Base-by-base conservation (phyloP, 2,329 filamentous ascomycete species). In the Colletotrichum limetticola region DNA sequence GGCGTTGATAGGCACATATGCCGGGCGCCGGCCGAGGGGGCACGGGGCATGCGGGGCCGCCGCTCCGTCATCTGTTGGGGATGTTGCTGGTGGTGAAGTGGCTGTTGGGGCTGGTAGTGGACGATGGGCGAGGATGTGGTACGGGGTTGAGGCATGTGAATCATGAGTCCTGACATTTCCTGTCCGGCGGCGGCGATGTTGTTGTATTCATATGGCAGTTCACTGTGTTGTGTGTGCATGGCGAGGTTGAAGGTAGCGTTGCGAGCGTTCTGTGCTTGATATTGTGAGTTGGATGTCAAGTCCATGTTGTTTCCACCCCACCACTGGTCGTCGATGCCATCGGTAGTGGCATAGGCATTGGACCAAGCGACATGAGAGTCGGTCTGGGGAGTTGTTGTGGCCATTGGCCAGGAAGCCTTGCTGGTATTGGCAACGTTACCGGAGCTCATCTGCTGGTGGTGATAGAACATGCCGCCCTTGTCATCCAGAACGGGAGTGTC, bases 11-110 rank as follows among this genome's bases (percentile, higher is more conserved):
- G 73, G 67, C 79, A 78, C 76, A 82, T 80, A 76, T 89, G 86
- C 24, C 87, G 83, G 19, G 88, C 86, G 3, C 88, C 88, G 0
- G 88, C 87, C 1, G 87, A 89, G 1, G 87, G 88, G 5, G 88
- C 88, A 12, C 86, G 84, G 1, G 88, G 88, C 64, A 86, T 86
- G 14, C 85, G 84, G 37, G 84, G 83, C 35, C 83, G 80, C 37
- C 82, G 81, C 55, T 86, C 83, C 22, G 76, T 76, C 69, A 74
- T 76, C 65, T 56, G 71, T 42, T 53, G 75, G 55, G 74, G 74
- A 37, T 76, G 70, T 32, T 70, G 71, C 61, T 76, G 75, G 32
- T 74, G 76, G 19, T 75, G 70, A 26, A 74, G 72, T 30, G 76
- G 68, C 46, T 76, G 75, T 42, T 76, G 76, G 32, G 64, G 62